Evolutionary conservation across 768 basidiomycete species (phyloP), one percentile per base, ranked within the genome.

Genomic region (Leccinum aurantiacum): DNA sequence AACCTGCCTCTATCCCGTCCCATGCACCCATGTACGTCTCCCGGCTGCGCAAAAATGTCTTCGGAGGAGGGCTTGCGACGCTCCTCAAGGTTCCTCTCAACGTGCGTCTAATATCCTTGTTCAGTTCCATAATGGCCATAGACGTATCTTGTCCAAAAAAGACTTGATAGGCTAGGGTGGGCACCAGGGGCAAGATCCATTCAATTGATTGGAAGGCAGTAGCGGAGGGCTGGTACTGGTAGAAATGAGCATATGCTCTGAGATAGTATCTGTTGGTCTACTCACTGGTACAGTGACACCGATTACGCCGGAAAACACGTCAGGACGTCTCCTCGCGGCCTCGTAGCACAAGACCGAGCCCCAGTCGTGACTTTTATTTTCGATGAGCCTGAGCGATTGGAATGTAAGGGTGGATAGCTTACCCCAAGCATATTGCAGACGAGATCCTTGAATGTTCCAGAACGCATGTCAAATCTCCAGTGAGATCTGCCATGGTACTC

Each of bases 331-430:
- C 15, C 89, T 81, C 1, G 85, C 87, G 11, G 86, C 84, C 69
- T 90, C 87, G 64, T 85, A 87, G 62, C 89, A 90, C 3, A 84
- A 60, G 55, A 81, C 78, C 1, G 87, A 76, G 41, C 90, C 90
- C 90, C 90, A 91, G 61, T 91, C 90, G 65, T 91, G 90, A 13
- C 88, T 89, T 35, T 15, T 29, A 13, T n/a, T 38, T 6, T 3
- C 22, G 51, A 25, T 9, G 17, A 27, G 29, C 61, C 19, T 54
- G 55, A 54, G 29, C 9, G 37, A 27, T 10, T 17, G 17, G 8
- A n/a, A 11, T 53, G 31, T 24, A 46, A 46, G 49, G 29, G 4
- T 9, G 4, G 9, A 13, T 37, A 38, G 15, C 78, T 31, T 62
- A 88, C 88, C 90, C 90, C 59, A 91, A 74, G 64, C 86, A 90